phyloP scores from a whole-genome alignment of 2,329 filamentous ascomycete genomes.

The Escovopsis sp. region DNA sequence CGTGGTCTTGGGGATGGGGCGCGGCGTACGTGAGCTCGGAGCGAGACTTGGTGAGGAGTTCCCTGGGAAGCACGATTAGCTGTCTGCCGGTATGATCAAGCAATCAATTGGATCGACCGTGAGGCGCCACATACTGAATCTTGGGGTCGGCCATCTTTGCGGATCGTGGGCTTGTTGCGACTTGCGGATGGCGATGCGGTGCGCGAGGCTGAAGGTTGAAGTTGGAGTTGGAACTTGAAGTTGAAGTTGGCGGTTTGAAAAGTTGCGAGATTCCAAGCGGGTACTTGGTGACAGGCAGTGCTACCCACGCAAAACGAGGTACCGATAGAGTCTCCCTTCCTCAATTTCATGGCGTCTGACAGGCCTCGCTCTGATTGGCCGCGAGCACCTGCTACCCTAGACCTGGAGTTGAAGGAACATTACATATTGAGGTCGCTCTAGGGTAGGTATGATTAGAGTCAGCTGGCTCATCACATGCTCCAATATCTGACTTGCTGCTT shows the following conservation, averaged over 20 bases:
- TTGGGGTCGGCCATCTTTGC: slow-evolving; percentile 49
- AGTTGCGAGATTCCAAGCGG: no score
- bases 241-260: slow-evolving; percentile 10
- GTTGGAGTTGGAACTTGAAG: slow-evolving; percentile 10
- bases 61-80: slow-evolving; percentile 38
- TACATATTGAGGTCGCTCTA: no score
- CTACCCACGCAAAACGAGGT: no score
- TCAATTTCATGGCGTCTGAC: slow-evolving; percentile 2
- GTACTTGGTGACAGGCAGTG: no score
- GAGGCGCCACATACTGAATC: slow-evolving; percentile 46
- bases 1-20: slow-evolving; percentile 2
- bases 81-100: background rate
- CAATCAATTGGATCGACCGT: background rate
- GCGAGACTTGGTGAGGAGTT: slow-evolving; percentile 78
- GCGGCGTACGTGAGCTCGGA: slow-evolving; percentile 72
- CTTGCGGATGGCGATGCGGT: slow-evolving; percentile 10
- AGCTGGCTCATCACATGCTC: no score
- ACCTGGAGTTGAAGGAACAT: no score
- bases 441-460: background rate
- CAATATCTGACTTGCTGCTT: background rate
- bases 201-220: slow-evolving; percentile 19
- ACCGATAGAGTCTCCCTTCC: no score
- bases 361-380: slow-evolving; percentile 14
- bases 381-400: background rate
- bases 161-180: slow-evolving; percentile 6